Base-by-base conservation (phyloP, 768 basidiomycete species). In the Mycena albidolilacea region DNA sequence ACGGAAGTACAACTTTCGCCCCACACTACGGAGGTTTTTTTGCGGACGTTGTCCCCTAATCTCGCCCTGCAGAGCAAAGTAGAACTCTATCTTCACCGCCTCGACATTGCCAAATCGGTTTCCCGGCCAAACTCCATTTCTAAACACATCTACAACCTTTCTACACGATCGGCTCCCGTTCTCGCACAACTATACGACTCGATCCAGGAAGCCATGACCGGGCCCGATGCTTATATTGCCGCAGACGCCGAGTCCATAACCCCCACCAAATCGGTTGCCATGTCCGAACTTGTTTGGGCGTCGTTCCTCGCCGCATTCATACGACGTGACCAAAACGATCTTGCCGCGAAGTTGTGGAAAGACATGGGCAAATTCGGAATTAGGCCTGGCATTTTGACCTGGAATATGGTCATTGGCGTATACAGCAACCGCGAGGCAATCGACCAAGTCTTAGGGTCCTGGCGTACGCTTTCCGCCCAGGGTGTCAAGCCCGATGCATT, bases 381-480 rank as follows among this genome's bases (percentile, higher is more conserved):
- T 46, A 80, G 70, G 46, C 91, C 91, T n/a, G 87, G 87, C 1
- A 80, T 88, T 10, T 82, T 85, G 37, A 87, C 90, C 61, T 96
- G 95, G 95, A 94, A 89, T 11, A 89, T 90, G 17, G 85, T 95
- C 55, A 82, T 97, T 46, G 88, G 91, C 59, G 89, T 90, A 9
- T 91, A 92, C 75, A 87, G 85, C 41, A 82, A 86, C 59, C 82
- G 86, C 46, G 86, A 87, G 23, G 85, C 88, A 64, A 80, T 86
- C 17, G 84, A 85, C 3, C 86, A 90, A 64, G 90, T 92, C 12
- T 81, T 91, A 58, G 82, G 82, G 10, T 86, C 88, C 1, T 96
- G 95, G 93, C 79, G 86, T 44, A 78, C 87, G 69, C 94, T 97
- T 91, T 75, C 81, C 38, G 78, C 84, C n/a, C 81, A 86, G 70